Percentiles rank a stretch among this genome's conserved stretches.
Evolutionary conservation across 148 eudicot species (phyloP).

Genomic region (Rheum nobile): DNA sequence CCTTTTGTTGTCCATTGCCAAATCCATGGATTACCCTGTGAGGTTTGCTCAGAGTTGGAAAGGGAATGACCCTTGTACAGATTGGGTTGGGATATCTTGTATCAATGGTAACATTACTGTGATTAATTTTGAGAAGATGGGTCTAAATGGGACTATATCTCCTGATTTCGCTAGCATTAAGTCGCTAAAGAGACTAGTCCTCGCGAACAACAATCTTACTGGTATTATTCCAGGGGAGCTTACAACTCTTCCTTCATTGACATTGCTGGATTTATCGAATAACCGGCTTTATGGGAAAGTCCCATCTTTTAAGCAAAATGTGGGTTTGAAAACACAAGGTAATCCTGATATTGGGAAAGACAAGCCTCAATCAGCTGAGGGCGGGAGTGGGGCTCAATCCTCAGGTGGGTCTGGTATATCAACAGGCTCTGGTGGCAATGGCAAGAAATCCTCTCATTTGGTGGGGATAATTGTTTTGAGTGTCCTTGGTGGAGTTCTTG

Average conservation of each 20-base stretch:
- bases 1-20: slow-evolving; percentile 42
- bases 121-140: slow-evolving; percentile 71
- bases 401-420: slow-evolving; percentile 19
- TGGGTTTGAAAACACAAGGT: slow-evolving; percentile 33
- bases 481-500: slow-evolving; percentile 42
- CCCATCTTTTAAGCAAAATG: slow-evolving; percentile 52
- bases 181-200: slow-evolving; percentile 66
- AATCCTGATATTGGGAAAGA: slow-evolving; percentile 75
- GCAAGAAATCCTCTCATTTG: slow-evolving; percentile 32
- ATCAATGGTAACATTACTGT: slow-evolving; percentile 56
- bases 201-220: slow-evolving; percentile 67
- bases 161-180: slow-evolving; percentile 53
- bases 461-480: slow-evolving; percentile 37
- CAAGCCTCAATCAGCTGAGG: slow-evolving; percentile 17
- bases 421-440: slow-evolving; percentile 15
- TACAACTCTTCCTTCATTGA: slow-evolving; percentile 46
- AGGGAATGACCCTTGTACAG: slow-evolving; percentile 68
- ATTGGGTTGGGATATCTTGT: slow-evolving; percentile 86
- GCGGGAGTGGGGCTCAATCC: slow-evolving; percentile 14
- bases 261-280: slow-evolving; percentile 51
- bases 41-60: slow-evolving; percentile 78
- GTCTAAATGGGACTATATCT: slow-evolving; percentile 65
- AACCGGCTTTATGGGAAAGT: slow-evolving; percentile 66
- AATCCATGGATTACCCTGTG: slow-evolving; percentile 54
- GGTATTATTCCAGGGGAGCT: slow-evolving; percentile 80